Conservation (phyloP, 169 alveolate species). For the Plasmodium berghei region DNA sequence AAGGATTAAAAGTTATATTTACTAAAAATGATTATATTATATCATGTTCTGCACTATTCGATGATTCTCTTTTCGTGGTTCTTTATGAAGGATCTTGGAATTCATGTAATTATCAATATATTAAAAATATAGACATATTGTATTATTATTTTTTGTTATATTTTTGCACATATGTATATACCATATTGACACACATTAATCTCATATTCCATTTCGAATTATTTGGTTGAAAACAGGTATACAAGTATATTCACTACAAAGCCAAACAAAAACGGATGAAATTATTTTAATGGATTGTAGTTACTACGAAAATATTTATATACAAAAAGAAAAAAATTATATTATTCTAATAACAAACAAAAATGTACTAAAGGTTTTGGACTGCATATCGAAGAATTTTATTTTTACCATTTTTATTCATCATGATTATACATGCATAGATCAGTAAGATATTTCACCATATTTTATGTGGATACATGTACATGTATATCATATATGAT, state of each 20-base stretch:
- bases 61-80: constrained; percentile 33
- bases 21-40: constrained; percentile 36
- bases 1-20: constrained; percentile 16
- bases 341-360: constrained; percentile 56
- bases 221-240: constrained; percentile 1
- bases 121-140: neutral
- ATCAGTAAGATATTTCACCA: constrained; percentile 6
- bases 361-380: constrained; percentile 39
- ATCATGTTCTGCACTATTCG: constrained; percentile 30
- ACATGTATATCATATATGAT: neutral
- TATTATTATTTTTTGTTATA: neutral
- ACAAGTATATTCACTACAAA: constrained; percentile 32
- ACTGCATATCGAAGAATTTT: constrained; percentile 32
- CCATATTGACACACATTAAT: neutral
- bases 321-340: constrained; percentile 39
- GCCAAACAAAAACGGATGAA: constrained; percentile 32
- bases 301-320: constrained; percentile 48
- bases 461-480: neutral
- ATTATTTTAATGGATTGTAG: constrained; percentile 13
- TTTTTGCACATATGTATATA: neutral
- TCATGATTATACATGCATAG: constrained; percentile 27
- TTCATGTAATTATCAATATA: constrained; percentile 27
- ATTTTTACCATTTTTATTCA: constrained; percentile 32
- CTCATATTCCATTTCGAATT: neutral
- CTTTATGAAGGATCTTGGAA: constrained; percentile 13